These are phyloP conservation scores for Ochetophila trinervis DNA, from an alignment of 306 rosid species.

Conservation along the genomic window DNA sequence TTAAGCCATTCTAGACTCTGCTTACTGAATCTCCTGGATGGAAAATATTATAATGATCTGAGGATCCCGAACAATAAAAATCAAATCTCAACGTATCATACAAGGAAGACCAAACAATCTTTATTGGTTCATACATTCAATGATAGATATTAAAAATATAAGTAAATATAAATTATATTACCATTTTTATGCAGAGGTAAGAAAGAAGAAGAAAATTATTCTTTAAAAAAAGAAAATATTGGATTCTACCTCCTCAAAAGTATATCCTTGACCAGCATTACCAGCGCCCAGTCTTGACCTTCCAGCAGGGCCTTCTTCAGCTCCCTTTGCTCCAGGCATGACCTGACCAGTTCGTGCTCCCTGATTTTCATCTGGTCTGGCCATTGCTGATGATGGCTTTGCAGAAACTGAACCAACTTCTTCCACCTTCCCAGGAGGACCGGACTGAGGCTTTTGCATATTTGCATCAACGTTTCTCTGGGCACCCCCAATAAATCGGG, in stretches of 20 bases:
- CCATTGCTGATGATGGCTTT: constrained; percentile 56
- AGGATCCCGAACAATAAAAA: not conserved
- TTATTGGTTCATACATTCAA: not conserved
- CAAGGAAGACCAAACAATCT: constrained; percentile 2
- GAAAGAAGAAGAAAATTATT: too few relatives aligned
- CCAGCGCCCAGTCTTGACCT: constrained; percentile 85
- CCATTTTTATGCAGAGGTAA: not conserved
- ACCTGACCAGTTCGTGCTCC: constrained; percentile 57
- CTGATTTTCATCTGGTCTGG: constrained; percentile 74
- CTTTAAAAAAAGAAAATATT: constrained; percentile 4
- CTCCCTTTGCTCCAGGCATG: constrained; percentile 66
- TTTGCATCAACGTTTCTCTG: constrained; percentile 72
- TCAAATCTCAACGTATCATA: not conserved
- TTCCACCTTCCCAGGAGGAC: constrained; percentile 73
- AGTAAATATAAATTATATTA: not conserved
- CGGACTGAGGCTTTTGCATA: constrained; percentile 66
- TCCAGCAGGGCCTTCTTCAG: constrained; percentile 69
- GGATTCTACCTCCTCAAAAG: constrained; percentile 78
- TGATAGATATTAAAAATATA: not conserved
- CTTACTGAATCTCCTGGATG: constrained; percentile 1
- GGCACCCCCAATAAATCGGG: constrained; percentile 62
- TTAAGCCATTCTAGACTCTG: constrained; percentile 9
- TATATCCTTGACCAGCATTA: constrained; percentile 99
- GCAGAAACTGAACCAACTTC: constrained; percentile 47
- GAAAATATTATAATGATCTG: not conserved